phyloP scores from a whole-genome alignment of 169 alveolate genomes.

The Cryptosporidium sp. region DNA sequence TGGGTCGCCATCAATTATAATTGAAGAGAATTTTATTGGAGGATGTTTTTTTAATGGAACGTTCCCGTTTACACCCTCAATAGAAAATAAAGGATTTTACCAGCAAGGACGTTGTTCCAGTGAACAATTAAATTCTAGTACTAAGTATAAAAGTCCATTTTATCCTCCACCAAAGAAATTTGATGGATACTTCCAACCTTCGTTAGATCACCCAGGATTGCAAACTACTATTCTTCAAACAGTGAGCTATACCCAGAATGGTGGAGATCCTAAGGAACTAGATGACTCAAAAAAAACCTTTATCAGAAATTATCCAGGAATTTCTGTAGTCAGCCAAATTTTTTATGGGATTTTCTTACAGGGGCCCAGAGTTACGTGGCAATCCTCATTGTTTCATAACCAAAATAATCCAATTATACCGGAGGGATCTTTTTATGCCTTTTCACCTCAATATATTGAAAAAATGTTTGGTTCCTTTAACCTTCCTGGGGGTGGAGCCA shows the following conservation, averaged over 20 bases:
- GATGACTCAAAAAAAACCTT: slow-evolving; percentile 48
- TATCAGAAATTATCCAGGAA: slow-evolving; percentile 56
- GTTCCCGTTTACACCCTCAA: slow-evolving; percentile 59
- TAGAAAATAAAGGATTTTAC: slow-evolving; percentile 42
- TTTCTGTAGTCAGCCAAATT: slow-evolving; percentile 38
- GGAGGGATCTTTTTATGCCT: slow-evolving; percentile 67
- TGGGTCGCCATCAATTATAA: slow-evolving; percentile 28
- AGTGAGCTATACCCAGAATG: slow-evolving; percentile 29
- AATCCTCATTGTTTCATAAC: slow-evolving; percentile 32
- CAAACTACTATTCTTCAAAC: slow-evolving; percentile 26
- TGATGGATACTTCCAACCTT: slow-evolving; percentile 61
- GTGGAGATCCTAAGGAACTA: not conserved
- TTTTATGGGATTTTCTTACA: slow-evolving; percentile 66
- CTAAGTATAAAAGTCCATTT: slow-evolving; percentile 33
- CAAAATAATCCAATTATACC: slow-evolving; percentile 49
- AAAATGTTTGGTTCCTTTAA: slow-evolving; percentile 53
- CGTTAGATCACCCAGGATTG: slow-evolving; percentile 51
- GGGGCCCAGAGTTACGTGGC: slow-evolving; percentile 69
- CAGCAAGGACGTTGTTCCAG: slow-evolving; percentile 52
- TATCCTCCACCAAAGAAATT: slow-evolving; percentile 68
- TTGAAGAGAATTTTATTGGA: slow-evolving; percentile 67
- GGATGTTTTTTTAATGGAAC: slow-evolving; percentile 73
- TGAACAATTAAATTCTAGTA: slow-evolving; percentile 35
- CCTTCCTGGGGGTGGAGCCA: slow-evolving; percentile 67
- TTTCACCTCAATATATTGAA: slow-evolving; percentile 61